Conservation (phyloP, 106 monocot species). For the Allium cepa region DNA sequence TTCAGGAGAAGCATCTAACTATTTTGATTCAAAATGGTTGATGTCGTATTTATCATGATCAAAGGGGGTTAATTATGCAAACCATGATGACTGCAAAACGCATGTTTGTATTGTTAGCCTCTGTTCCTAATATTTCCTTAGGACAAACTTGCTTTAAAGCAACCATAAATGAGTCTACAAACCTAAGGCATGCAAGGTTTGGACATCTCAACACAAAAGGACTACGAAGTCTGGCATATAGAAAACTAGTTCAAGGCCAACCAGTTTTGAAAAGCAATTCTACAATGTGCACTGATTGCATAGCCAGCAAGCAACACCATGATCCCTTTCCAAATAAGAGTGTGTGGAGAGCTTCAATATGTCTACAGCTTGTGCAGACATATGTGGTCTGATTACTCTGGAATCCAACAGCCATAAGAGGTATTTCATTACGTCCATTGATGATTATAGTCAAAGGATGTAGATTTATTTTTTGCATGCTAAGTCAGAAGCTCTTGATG, state of each 20-base stretch:
- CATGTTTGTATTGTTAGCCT: neutral
- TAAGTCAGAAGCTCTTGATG: neutral
- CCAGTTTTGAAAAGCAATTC: neutral
- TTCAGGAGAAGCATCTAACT: slow-evolving; percentile 1
- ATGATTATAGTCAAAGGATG: slow-evolving; percentile 3
- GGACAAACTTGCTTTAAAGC: neutral
- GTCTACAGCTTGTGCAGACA: neutral
- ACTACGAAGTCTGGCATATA: neutral
- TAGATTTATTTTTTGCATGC: neutral
- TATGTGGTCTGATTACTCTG: neutral
- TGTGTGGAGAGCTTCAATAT: slow-evolving; percentile 1
- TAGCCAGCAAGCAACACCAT: neutral
- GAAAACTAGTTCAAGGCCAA: neutral
- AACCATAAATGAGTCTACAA: neutral
- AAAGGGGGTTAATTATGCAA: neutral
- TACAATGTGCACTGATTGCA: neutral
- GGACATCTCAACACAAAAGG: neutral
- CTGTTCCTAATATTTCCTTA: neutral
- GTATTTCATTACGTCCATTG: neutral
- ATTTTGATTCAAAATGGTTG: neutral
- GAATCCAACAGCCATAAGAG: neutral
- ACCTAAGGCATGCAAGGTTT: neutral
- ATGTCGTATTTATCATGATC: neutral
- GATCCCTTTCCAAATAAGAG: neutral
- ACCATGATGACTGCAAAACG: neutral